Conservation (phyloP, 495 filamentous ascomycete species). For the Opeltia flavorubescens region DNA sequence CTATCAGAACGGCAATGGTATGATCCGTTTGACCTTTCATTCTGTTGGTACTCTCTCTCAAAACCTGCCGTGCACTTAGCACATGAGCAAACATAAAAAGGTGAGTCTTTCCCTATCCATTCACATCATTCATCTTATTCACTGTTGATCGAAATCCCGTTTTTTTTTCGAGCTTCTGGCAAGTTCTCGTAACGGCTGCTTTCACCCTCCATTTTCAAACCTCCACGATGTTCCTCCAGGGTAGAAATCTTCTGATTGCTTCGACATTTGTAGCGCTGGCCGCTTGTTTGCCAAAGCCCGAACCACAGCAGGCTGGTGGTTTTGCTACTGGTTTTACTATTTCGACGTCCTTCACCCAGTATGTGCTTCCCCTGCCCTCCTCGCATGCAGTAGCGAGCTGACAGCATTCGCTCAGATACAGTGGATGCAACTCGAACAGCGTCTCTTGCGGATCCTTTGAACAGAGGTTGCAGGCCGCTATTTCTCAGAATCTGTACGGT, state of each 20-base stretch:
- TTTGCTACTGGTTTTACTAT: neutral
- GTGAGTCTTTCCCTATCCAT: too few species aligned
- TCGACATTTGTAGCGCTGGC: neutral
- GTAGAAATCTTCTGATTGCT: neutral
- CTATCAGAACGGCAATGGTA: too few species aligned
- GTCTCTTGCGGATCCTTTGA: slow-evolving; percentile 16
- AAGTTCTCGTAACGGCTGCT: neutral
- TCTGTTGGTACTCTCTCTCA: too few species aligned
- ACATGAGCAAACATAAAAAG: too few species aligned
- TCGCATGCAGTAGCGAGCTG: neutral
- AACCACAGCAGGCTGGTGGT: neutral
- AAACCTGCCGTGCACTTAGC: too few species aligned
- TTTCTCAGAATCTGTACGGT: slow-evolving; percentile 25
- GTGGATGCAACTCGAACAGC: slow-evolving; percentile 15
- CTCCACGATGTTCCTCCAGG: neutral
- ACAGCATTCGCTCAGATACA: slow-evolving; percentile 7
- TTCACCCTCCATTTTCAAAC: neutral
- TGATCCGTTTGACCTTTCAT: too few species aligned
- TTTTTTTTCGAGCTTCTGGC: neutral
- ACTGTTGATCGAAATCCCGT: neutral
- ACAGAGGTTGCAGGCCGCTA: slow-evolving; percentile 19
- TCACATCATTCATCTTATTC: too few species aligned
- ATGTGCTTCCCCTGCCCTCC: neutral
- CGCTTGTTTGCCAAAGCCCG: neutral
- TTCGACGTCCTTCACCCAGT: slow-evolving; percentile 3